A percentile compares a stretch with the other conserved stretches of the same genome.
These are phyloP conservation scores for Hirschfeldia incana DNA, from an alignment of 345 rosid species.

Conservation along the genomic window DNA sequence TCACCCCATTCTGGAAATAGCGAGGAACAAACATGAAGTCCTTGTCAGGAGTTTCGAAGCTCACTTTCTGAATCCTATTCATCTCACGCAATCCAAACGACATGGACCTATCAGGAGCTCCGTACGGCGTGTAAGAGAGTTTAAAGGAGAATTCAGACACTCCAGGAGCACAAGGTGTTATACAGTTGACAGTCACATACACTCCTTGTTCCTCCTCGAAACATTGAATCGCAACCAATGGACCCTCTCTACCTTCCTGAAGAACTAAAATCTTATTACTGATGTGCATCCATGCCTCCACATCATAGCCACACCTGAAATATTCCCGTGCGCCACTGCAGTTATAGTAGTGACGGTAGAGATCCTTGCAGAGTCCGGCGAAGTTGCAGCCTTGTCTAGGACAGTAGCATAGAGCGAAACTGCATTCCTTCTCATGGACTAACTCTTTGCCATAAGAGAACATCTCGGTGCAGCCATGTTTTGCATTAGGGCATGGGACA, in stretches of 20 bases:
- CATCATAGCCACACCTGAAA: background rate
- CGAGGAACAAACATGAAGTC: background rate
- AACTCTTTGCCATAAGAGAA: conserved; percentile 4
- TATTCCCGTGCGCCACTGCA: background rate
- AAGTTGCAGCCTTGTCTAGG: background rate
- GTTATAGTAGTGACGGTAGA: background rate
- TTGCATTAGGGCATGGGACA: too few species aligned
- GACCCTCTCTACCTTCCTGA: background rate
- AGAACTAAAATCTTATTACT: background rate
- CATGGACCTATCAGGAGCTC: background rate
- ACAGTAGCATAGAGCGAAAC: background rate
- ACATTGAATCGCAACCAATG: conserved; percentile 31
- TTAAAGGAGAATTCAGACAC: background rate
- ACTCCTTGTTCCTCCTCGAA: conserved; percentile 25
- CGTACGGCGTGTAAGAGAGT: background rate
- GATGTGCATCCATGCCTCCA: background rate
- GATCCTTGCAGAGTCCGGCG: background rate
- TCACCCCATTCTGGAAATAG: background rate
- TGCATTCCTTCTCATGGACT: background rate
- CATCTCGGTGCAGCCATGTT: background rate
- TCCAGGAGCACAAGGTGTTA: background rate
- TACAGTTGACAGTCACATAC: conserved; percentile 22
- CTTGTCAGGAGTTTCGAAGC: background rate
- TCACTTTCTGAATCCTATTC: background rate
- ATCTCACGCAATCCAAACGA: background rate